Percentiles rank a stretch among this genome's conserved stretches.
phyloP scores from a whole-genome alignment of 1,139 yeast species.

The Yamadazyma mexicana region DNA sequence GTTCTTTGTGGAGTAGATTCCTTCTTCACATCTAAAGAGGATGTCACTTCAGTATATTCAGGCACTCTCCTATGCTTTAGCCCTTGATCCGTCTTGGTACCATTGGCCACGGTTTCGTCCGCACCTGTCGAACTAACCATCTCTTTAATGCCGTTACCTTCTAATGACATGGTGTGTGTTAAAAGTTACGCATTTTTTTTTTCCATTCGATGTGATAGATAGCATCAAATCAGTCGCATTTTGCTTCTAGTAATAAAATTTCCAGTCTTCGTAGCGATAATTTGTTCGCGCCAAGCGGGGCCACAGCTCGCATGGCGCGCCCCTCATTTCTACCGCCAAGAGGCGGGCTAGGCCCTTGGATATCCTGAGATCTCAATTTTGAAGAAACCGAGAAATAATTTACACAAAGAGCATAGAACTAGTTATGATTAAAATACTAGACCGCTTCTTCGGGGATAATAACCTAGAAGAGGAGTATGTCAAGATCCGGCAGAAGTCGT shows the following conservation, averaged over 20 bases:
- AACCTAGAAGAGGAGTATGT: slow-evolving; percentile 39
- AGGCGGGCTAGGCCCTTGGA: background rate
- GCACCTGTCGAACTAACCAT: background rate
- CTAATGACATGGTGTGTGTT: background rate
- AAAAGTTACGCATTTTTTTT: background rate
- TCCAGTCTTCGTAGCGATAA: background rate
- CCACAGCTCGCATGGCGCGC: too few relatives aligned
- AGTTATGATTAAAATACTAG: slow-evolving; percentile 15
- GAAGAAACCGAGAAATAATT: background rate
- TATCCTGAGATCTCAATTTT: background rate
- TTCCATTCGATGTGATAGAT: too few relatives aligned
- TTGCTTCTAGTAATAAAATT: background rate
- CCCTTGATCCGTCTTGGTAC: background rate
- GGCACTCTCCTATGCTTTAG: background rate
- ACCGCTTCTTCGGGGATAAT: slow-evolving; percentile 35
- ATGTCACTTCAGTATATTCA: background rate
- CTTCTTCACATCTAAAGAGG: background rate
- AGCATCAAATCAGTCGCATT: too few relatives aligned
- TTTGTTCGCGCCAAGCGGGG: too few relatives aligned
- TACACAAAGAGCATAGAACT: background rate
- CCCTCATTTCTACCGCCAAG: too few relatives aligned
- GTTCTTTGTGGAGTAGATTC: background rate
- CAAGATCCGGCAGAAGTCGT: slow-evolving; percentile 47
- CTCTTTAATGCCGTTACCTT: background rate
- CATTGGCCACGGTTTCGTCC: background rate